Evolutionary conservation across 225 moss, liverwort and hornwort genomes (phyloP).

Genomic region (Sphagnum tenellum): DNA sequence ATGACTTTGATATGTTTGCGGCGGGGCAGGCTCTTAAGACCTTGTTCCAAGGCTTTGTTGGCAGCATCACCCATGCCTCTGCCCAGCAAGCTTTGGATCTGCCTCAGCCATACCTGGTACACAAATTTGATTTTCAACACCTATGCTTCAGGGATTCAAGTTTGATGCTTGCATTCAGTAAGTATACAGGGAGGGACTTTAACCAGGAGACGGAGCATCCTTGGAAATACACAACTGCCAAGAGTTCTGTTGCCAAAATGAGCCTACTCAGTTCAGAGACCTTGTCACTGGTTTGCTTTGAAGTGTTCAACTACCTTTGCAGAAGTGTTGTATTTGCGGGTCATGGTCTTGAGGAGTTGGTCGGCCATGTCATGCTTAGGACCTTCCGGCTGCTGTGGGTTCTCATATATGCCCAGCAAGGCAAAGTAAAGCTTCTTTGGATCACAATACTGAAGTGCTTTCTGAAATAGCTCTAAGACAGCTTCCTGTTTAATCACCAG

Average conservation of each 20-base stretch:
- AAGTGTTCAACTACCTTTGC: slow-evolving; percentile 46
- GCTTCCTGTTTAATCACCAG: slow-evolving; percentile 56
- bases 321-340: slow-evolving; percentile 86
- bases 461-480: slow-evolving; percentile 69
- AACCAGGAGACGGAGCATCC: too few relatives aligned
- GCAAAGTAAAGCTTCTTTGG: slow-evolving; percentile 84
- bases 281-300: background rate
- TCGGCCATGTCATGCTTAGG: slow-evolving; percentile 63
- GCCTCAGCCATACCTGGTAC: slow-evolving; percentile 72
- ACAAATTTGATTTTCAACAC: too few relatives aligned
- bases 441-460: slow-evolving; percentile 72
- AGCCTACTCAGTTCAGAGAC: too few relatives aligned
- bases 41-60: slow-evolving; percentile 65
- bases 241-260: too few relatives aligned
- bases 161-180: too few relatives aligned
- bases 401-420: slow-evolving; percentile 73
- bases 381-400: slow-evolving; percentile 57
- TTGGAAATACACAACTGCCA: too few relatives aligned
- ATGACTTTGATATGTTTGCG: slow-evolving; percentile 92
- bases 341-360: slow-evolving; percentile 79
- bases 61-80: slow-evolving; percentile 59
- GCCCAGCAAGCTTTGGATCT: slow-evolving; percentile 57
- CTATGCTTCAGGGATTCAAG: too few relatives aligned
- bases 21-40: slow-evolving; percentile 74
- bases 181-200: too few relatives aligned